Base-by-base conservation (phyloP, 495 filamentous ascomycete species). In the Jackrogersella minutella region DNA sequence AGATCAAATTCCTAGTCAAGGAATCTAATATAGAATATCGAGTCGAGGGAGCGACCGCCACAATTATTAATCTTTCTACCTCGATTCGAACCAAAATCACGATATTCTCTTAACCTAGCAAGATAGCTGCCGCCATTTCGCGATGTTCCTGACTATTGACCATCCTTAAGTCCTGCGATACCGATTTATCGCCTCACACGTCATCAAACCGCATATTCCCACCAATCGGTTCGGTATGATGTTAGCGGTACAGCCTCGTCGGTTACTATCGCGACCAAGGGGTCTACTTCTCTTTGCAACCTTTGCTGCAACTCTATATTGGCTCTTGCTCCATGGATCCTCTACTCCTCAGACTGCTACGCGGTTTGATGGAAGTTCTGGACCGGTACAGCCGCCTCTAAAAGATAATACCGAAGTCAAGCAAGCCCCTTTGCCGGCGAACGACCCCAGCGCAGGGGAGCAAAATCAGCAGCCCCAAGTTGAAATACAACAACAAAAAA, bases 211-310 rank as follows among this genome's bases (percentile, higher is more conserved):
- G 36, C 56, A 21, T 62, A 60, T 49, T 24, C 39, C 11, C 43
- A 49, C 1, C 24, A 59, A 50, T 37, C 21, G 17, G n/a, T 46
- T 40, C 34, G 55, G 40, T 37, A 66, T 58, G 53, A 69, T 77
- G 75, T 64, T 78, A 26, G 78, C 78, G 52, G 65, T 72, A 22
- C 77, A 79, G 59, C 65, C 74, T n/a, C 77, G 76, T 73, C 87
- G 80, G 73, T 87, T 69, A 64, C 77, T 70, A 63, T 83, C 66
- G 80, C 84, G 56, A 80, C 86, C 58, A 73, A 80, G 64, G 65
- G 70, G 66, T 31, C 55, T 73, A 0, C 47, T 79, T 5, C n/a
- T 73, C 24, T 68, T 59, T 21, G 74, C 59, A 5, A 17, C 74
- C 21, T 70, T 71, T 11, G 37, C 75, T 0, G 59, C 77, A 7